These are phyloP conservation scores for Sinapis alba DNA, from an alignment of 441 rosid genomes.

Conservation along the genomic window DNA sequence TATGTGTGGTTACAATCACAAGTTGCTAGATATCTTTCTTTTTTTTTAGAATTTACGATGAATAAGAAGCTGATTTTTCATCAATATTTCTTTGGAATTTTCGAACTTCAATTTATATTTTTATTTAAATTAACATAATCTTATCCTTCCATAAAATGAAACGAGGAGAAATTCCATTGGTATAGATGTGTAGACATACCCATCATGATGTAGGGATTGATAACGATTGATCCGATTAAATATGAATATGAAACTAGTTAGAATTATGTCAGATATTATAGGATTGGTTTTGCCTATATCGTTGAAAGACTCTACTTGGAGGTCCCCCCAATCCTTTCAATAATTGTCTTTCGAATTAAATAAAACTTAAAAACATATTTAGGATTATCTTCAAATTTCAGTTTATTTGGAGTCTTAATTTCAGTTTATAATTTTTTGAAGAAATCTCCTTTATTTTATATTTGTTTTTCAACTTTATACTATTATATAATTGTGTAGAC, in stretches of 20 bases:
- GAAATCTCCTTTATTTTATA: background rate
- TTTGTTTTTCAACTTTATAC: background rate
- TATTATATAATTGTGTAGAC: conserved; percentile 1
- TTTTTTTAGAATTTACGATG: background rate
- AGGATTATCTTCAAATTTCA: background rate
- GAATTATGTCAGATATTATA: conserved; percentile 6
- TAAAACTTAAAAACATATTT: background rate
- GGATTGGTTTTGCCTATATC: conserved; percentile 12
- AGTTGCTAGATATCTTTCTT: background rate
- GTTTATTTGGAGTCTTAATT: background rate
- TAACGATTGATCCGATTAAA: background rate
- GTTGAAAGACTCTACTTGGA: background rate
- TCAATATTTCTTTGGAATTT: background rate
- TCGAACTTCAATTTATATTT: background rate
- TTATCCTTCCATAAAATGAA: background rate
- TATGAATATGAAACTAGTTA: background rate
- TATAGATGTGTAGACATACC: background rate
- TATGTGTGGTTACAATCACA: too few species aligned
- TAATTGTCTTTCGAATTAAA: background rate
- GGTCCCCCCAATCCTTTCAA: conserved; percentile 13
- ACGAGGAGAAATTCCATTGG: background rate
- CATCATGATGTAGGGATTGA: conserved; percentile 3
- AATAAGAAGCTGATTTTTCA: background rate
- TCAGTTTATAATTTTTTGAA: background rate
- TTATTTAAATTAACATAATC: background rate